These are phyloP conservation scores for Leccinum holopus DNA, from an alignment of 1,284 basidiomycete species.

Conservation along the genomic window DNA sequence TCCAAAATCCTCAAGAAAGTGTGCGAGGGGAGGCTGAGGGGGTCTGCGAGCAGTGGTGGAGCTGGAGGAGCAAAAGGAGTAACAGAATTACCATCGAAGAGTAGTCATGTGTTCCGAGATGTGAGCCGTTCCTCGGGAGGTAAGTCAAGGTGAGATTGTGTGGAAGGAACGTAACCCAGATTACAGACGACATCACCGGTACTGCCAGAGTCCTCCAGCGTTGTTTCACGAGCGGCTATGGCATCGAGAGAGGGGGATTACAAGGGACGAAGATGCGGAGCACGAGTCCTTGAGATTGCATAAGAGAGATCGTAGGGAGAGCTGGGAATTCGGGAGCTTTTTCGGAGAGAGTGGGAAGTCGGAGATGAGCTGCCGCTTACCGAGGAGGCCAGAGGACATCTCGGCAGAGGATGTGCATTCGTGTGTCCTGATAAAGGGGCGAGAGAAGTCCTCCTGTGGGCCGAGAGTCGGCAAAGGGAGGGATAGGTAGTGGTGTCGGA, in stretches of 20 bases:
- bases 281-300: conserved; percentile 61
- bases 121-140: conserved; percentile 18
- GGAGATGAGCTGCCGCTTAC: conserved; percentile 38
- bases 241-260: conserved; percentile 49
- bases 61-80: conserved; percentile 55
- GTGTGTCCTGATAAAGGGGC: no score
- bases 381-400: conserved; percentile 35
- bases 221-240: conserved; percentile 57
- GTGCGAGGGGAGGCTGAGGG: conserved; percentile 60
- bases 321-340: conserved; percentile 13
- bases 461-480: conserved; percentile 18
- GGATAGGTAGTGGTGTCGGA: conserved; percentile 8
- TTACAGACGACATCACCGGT: conserved; percentile 77
- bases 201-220: conserved; percentile 62
- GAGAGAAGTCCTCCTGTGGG: conserved; percentile 37
- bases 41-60: conserved; percentile 51
- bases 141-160: conserved; percentile 30
- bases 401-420: no score
- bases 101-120: conserved; percentile 53
- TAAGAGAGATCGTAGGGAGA: conserved; percentile 61
- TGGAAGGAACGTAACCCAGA: conserved; percentile 45
- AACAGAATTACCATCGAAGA: conserved; percentile 62
- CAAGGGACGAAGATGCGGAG: conserved; percentile 75
- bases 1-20: no score
- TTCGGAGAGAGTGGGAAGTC: conserved; percentile 29